Evolutionary conservation across 768 basidiomycete species (phyloP).

Genomic region (Lentinula raphanica): DNA sequence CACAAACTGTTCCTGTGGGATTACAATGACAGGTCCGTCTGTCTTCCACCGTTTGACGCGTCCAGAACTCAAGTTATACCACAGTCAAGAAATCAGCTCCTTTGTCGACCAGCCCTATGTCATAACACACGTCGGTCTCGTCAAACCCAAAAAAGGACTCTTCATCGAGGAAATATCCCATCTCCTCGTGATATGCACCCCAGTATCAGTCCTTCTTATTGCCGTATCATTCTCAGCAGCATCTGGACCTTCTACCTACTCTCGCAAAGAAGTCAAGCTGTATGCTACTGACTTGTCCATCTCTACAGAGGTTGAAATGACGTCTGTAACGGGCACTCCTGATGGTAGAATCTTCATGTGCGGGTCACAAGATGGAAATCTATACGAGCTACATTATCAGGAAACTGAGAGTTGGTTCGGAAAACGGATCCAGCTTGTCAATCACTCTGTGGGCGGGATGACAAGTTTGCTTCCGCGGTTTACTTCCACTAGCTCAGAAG

Average conservation of each 20-base stretch:
- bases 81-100: conserved; percentile 85
- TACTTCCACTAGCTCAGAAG: conserved; percentile 55
- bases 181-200: conserved; percentile 87
- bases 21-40: conserved; percentile 82
- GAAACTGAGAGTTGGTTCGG: conserved; percentile 90
- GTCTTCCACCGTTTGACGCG: neutral
- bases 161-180: conserved; percentile 92
- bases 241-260: conserved; percentile 33
- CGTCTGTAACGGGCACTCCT: conserved; percentile 69
- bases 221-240: conserved; percentile 62
- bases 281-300: conserved; percentile 86
- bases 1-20: conserved; percentile 96
- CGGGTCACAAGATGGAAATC: conserved; percentile 75
- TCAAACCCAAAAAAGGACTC: conserved; percentile 77
- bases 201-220: conserved; percentile 75
- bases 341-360: conserved; percentile 91
- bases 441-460: conserved; percentile 78
- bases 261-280: conserved; percentile 73
- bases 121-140: conserved; percentile 84
- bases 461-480: conserved; percentile 78
- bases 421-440: conserved; percentile 77
- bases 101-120: conserved; percentile 88
- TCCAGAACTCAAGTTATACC: conserved; percentile 5
- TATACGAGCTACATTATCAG: conserved; percentile 92
- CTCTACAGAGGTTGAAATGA: conserved; percentile 79